Evolutionary conservation across 208 protist genomes (phyloP).

Genomic region (Crithidia fasciculata): DNA sequence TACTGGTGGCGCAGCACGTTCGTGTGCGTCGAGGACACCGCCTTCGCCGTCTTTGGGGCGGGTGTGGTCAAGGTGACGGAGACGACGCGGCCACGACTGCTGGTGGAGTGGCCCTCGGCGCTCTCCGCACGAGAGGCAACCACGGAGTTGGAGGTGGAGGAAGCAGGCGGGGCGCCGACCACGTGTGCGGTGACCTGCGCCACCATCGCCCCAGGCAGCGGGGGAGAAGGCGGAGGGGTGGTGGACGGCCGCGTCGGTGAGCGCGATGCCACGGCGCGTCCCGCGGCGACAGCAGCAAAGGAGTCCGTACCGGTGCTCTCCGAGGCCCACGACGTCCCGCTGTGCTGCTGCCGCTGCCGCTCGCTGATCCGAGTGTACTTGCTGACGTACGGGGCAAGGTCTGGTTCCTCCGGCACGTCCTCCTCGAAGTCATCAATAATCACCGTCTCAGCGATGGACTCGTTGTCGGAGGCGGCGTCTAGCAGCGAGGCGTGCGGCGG

Average conservation of each 20-base stretch:
- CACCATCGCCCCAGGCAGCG: not conserved
- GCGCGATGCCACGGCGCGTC: not conserved
- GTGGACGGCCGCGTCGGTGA: too few species aligned
- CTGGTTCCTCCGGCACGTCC: slow-evolving; percentile 20
- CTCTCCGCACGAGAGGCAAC: not conserved
- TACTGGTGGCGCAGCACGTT: slow-evolving; percentile 53
- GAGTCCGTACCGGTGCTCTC: not conserved
- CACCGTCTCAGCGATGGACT: slow-evolving; percentile 25
- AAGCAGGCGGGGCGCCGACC: not conserved
- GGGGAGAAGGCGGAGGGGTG: not conserved
- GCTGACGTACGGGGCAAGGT: slow-evolving; percentile 20
- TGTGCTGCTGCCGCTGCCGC: slow-evolving; percentile 22
- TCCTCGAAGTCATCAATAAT: slow-evolving; percentile 34
- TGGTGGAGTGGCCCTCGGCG: not conserved
- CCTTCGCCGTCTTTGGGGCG: not conserved
- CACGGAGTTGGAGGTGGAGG: not conserved
- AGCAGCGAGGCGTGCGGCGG: not conserved
- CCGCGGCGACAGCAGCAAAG: not conserved
- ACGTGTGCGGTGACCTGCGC: not conserved
- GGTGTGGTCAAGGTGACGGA: not conserved
- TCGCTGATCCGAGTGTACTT: slow-evolving; percentile 35
- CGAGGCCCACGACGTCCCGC: not conserved
- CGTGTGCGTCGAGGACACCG: not conserved
- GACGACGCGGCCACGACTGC: slow-evolving; percentile 4
- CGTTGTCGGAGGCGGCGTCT: slow-evolving; percentile 6